Evolutionary conservation across 352 stramenopile genomes (phyloP), one percentile per base, ranked within the genome.

Genomic region (Phytophthora rubi): DNA sequence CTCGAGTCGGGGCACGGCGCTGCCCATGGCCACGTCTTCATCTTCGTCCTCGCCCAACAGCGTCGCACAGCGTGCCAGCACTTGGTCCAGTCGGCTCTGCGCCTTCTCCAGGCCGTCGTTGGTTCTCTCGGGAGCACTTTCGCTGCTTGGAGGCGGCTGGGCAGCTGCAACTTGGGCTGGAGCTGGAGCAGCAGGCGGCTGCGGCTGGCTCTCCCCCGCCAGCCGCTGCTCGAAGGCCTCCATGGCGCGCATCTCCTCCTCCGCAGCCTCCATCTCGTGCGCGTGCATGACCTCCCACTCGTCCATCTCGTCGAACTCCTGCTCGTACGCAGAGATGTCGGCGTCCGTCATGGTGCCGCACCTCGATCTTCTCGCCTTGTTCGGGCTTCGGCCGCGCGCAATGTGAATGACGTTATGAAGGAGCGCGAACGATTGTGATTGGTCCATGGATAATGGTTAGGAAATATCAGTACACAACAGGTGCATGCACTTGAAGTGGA

Each of bases 231-330:
- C 75, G 16, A 80, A 85, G 30, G 68, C 71, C 63, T 89, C 81
- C 82, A 91, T 85, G 9, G 73, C 81, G 9, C 57, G 70, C 60
- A 92, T 77, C 72, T 82, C 82, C 53, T 93, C 88, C 54, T 93
- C 79, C 0, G 76, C 81, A 6, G 85, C 86, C 70, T 96, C 90
- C 75, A 96, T 89, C 66, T 93, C 88, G 54, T 91, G 77, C 18
- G 75, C 81, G 44, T 94, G 85, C 79, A 93, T 91, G n/a, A 71
- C 64, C 56, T 96, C 89, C 89, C 89, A 96, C 70, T 97, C 88
- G 52, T 95, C 87, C 64, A 81, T 73, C 65, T 89, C 83, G 30
- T 86, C 59, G 44, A 93, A 67, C 75, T 95, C 87, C 68, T 91
- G 77, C 75, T 96, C 85, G 69, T 85, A 92, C 73, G 86, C 83